These are phyloP conservation scores for Harringtonia lauricola DNA, from an alignment of 2,329 filamentous ascomycete genomes.

Conservation along the genomic window DNA sequence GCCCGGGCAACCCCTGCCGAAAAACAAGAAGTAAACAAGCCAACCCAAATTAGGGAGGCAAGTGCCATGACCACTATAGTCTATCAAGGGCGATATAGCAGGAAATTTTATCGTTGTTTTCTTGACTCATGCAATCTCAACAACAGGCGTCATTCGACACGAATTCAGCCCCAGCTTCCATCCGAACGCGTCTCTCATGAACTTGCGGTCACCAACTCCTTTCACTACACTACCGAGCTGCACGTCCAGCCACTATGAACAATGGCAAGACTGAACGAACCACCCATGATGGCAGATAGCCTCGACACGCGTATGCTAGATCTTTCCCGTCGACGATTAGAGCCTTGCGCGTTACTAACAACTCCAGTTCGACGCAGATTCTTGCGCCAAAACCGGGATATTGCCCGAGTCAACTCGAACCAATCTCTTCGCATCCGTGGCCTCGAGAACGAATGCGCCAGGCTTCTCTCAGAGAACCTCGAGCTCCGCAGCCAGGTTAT, in stretches of 20 bases:
- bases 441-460: conserved; percentile 64
- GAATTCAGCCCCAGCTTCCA: no score
- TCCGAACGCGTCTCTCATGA: neutral
- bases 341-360: neutral
- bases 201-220: conserved; percentile 3
- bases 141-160: neutral
- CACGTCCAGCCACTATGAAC: conserved; percentile 22
- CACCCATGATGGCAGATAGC: conserved; percentile 54
- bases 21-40: conserved; percentile 10
- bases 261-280: conserved; percentile 78
- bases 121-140: neutral
- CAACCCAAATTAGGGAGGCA: conserved; percentile 4
- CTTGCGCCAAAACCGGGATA: conserved; percentile 73
- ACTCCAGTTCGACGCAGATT: conserved; percentile 63
- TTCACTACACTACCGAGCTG: conserved; percentile 7
- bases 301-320: conserved; percentile 56
- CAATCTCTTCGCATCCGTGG: conserved; percentile 68
- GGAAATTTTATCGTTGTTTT: conserved; percentile 4
- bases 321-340: neutral
- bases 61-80: conserved; percentile 1
- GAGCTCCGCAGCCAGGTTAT: conserved; percentile 60
- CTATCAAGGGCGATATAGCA: conserved; percentile 1
- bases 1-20: conserved; percentile 11
- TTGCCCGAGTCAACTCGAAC: conserved; percentile 66
- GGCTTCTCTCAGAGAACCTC: conserved; percentile 69